phyloP scores from a whole-genome alignment of 2,329 filamentous ascomycete genomes.

The Venturia oleaginea region DNA sequence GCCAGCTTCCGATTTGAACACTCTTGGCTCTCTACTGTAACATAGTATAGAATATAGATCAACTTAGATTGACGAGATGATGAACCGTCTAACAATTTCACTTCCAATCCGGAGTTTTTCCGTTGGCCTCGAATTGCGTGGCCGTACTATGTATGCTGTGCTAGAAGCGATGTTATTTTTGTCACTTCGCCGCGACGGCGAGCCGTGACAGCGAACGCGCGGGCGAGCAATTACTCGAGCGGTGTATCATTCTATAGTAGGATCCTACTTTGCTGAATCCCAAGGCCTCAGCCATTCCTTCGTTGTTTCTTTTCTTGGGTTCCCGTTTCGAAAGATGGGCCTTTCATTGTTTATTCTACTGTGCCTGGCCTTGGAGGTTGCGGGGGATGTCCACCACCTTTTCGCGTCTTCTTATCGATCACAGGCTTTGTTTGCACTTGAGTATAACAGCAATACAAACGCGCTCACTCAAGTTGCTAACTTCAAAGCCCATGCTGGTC shows the following conservation, averaged over 20 bases:
- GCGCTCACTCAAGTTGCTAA: neutral
- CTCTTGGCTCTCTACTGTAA: neutral
- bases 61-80: neutral
- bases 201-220: neutral
- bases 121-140: neutral
- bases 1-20: neutral
- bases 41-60: too few relatives aligned
- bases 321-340: neutral
- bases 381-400: conserved; percentile 54
- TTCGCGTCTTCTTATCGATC: conserved; percentile 68
- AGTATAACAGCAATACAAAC: conserved; percentile 5
- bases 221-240: neutral
- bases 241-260: neutral
- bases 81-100: neutral
- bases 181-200: neutral
- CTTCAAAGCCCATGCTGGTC: conserved; percentile 8
- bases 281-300: neutral
- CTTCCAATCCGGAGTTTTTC: neutral
- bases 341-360: neutral
- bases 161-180: neutral
- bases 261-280: neutral
- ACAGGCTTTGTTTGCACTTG: conserved; percentile 5
- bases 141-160: neutral
- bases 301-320: neutral
- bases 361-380: neutral